phyloP scores from a whole-genome alignment of 2,329 filamentous ascomycete genomes.

The Drechslerella dactyloides region DNA sequence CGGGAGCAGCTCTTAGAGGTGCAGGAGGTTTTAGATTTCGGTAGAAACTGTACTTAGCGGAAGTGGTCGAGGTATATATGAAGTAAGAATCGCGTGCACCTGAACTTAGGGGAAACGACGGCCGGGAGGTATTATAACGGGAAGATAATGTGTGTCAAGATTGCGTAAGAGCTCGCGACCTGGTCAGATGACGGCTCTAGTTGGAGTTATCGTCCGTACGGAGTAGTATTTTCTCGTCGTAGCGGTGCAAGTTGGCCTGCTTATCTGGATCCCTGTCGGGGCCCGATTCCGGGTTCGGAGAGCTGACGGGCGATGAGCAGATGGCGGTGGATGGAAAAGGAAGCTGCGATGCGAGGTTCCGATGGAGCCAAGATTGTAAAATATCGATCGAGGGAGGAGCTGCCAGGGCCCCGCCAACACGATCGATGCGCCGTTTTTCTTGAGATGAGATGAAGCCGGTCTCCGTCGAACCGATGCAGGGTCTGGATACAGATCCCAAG shows the following conservation, averaged over 20 bases:
- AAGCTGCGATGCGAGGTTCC: not conserved
- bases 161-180: slow-evolving; percentile 47
- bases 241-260: not conserved
- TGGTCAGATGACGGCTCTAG: slow-evolving; percentile 44
- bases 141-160: slow-evolving; percentile 50
- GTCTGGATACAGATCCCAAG: too few species aligned
- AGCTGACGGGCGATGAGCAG: slow-evolving; percentile 14
- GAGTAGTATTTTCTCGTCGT: not conserved
- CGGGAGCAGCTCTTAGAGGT: slow-evolving; percentile 24
- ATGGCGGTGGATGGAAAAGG: not conserved
- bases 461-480: too few species aligned
- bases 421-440: too few species aligned
- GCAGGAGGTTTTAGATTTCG: slow-evolving; percentile 37
- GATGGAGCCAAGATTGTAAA: slow-evolving; percentile 1
- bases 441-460: too few species aligned
- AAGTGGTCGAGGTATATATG: slow-evolving; percentile 32
- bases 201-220: not conserved
- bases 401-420: too few species aligned
- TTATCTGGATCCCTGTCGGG: not conserved
- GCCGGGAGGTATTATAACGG: slow-evolving; percentile 43
- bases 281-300: not conserved
- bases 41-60: slow-evolving; percentile 49
- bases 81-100: slow-evolving; percentile 44
- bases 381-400: too few species aligned
- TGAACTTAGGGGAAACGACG: slow-evolving; percentile 49